These are phyloP conservation scores for Astrothelium subdiscretum DNA, from an alignment of 495 filamentous ascomycete genomes.

Conservation along the genomic window DNA sequence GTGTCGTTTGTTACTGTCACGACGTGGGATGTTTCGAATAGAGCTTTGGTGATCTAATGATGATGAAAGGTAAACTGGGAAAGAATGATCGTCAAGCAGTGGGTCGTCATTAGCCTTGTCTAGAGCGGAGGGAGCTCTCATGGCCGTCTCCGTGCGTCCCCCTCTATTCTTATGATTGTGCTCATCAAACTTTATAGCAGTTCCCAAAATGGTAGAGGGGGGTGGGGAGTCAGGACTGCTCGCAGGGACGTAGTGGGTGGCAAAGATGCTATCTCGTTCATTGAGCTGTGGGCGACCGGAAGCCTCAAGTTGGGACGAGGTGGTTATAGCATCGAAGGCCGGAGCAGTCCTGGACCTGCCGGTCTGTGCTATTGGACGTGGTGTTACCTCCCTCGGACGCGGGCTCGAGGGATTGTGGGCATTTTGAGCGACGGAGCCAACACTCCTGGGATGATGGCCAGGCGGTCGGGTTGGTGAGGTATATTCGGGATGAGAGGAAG, in stretches of 20 bases:
- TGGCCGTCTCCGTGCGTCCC: neutral
- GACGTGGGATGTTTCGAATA: neutral
- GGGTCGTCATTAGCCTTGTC: slow-evolving; percentile 9
- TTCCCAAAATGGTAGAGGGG: neutral
- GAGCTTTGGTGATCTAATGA: neutral
- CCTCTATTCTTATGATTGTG: neutral
- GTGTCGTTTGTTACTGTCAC: neutral
- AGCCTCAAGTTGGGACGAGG: neutral
- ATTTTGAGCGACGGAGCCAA: neutral
- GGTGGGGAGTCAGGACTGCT: slow-evolving; percentile 33
- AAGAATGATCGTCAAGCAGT: slow-evolving; percentile 4
- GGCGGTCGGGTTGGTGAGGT: slow-evolving; percentile 15
- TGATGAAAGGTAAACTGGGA: neutral
- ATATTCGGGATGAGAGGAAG: slow-evolving; percentile 16
- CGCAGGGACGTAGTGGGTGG: slow-evolving; percentile 45
- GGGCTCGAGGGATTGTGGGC: neutral
- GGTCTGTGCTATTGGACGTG: neutral
- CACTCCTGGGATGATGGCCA: neutral
- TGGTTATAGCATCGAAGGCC: neutral
- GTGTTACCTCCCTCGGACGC: neutral
- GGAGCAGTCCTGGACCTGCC: neutral
- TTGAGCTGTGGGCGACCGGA: slow-evolving; percentile 39
- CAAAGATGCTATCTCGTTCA: slow-evolving; percentile 54
- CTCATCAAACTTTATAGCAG: no score
- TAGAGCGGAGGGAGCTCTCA: slow-evolving; percentile 20